Evolutionary conservation across 441 rosid species (phyloP), one percentile per base, ranked within the genome.

Genomic region (Biscutella laevigata): DNA sequence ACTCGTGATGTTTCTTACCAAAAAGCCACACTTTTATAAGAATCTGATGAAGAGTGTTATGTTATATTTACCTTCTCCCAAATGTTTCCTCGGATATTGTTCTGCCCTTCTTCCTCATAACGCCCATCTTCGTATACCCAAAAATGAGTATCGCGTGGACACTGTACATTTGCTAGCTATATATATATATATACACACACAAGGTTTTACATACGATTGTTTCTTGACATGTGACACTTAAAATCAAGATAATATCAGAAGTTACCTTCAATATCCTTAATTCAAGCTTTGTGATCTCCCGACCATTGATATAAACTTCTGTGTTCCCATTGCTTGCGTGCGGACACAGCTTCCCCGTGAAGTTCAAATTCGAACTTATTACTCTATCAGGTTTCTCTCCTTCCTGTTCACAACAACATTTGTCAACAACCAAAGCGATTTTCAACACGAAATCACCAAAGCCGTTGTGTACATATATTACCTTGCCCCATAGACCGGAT

Each of bases 91-190:
- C 92, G 77, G 35, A 94, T 94, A 62, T 89, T 94, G 67, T 89
- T 94, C 66, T 89, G 97, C 54, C 99, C 99, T 82, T 89, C 99
- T 72, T 94, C 99, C 78, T 89, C 99, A 24, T 94, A 94, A 47
- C 94, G 94, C n/a, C 99, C 96, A 71, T 89, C 99, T 25, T 94
- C 97, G 17, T 89, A 94, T 42, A 94, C 96, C 97, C 97, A 94
- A 66, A 94, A 94, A 64, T 94, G 99, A 54, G 97, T 89, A 61
- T 87, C 97, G 1, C 96, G 94, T 7, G 97, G 97, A 59, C 99
- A 94, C 36, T 94, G 97, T 57, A 94, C 95, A 46, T 85, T 94
- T 48, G 94, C 97, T 73, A 86, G 72, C 99, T 94, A 55, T n/a
- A n/a, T n/a, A n/a, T n/a, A 54, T 9, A 56, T 7, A 34, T 14